Evolutionary conservation across 2,329 filamentous ascomycete species (phyloP).

Genomic region (Gliomastix tumulicola): DNA sequence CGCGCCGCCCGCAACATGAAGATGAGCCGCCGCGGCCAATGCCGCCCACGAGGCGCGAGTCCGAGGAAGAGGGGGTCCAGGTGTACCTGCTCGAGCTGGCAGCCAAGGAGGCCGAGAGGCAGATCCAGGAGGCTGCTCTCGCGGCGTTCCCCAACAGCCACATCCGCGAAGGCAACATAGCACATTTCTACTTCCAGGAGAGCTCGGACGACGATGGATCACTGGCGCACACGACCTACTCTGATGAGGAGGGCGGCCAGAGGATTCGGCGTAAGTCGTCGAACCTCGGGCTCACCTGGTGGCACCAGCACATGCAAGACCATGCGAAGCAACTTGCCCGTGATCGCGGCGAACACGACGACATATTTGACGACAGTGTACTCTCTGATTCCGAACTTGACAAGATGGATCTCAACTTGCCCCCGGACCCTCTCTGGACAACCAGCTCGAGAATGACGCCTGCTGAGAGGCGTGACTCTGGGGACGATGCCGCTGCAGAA

Average conservation of each 20-base stretch:
- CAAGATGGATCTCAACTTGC: conserved; percentile 30
- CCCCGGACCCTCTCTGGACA: conserved; percentile 33
- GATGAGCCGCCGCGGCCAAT: conserved; percentile 20
- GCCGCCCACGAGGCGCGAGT: conserved; percentile 51
- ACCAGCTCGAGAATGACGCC: conserved; percentile 22
- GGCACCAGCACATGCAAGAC: conserved; percentile 73
- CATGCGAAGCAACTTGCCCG: conserved; percentile 61
- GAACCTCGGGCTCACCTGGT: conserved; percentile 60
- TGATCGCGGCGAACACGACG: conserved; percentile 24
- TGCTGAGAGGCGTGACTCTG: conserved; percentile 17
- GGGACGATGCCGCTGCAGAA: conserved; percentile 11
- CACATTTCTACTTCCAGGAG: conserved; percentile 63
- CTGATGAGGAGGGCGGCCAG: conserved; percentile 13
- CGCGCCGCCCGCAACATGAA: conserved; percentile 28
- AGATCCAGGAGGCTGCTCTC: conserved; percentile 70
- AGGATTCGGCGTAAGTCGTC: conserved; percentile 50
- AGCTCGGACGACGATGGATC: conserved; percentile 36
- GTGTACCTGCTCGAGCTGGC: conserved; percentile 74
- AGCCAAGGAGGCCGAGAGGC: conserved; percentile 70
- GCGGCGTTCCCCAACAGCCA: conserved; percentile 70
- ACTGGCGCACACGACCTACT: conserved; percentile 16
- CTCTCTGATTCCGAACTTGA: conserved; percentile 33
- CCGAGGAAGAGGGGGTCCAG: conserved; percentile 68
- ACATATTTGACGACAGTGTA: conserved; percentile 16
- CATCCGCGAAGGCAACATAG: conserved; percentile 60